Conservation (phyloP, 768 basidiomycete species). For the Mycena vitilis region DNA sequence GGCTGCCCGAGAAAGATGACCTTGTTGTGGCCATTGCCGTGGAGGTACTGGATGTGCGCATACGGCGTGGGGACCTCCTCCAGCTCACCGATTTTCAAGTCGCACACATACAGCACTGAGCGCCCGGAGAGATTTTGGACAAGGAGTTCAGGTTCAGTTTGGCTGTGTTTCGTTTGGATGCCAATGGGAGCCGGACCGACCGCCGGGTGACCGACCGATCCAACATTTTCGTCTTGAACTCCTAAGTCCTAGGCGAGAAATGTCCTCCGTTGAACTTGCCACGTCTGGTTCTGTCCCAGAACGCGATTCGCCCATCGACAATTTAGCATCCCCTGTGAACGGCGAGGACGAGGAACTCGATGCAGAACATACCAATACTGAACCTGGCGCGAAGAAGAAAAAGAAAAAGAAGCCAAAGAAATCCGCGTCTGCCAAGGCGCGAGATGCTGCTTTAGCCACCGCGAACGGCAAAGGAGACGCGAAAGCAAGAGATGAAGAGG, state of each 20-base stretch:
- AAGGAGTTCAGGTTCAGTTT: neutral
- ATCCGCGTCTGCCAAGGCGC: conserved; percentile 56
- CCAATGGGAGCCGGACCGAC: neutral
- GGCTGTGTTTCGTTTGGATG: neutral
- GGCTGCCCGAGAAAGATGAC: conserved; percentile 16
- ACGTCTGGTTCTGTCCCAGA: neutral
- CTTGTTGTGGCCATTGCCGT: neutral
- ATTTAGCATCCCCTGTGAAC: neutral
- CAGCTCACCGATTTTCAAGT: neutral
- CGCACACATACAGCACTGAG: conserved; percentile 15
- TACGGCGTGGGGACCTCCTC: neutral
- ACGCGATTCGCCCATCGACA: neutral
- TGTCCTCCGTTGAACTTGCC: conserved; percentile 10
- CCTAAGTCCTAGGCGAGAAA: conserved; percentile 1
- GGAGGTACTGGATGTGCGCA: conserved; percentile 12
- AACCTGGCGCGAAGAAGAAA: conserved; percentile 64
- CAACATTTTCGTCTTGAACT: conserved; percentile 3
- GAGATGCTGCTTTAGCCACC: conserved; percentile 44
- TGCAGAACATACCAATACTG: conserved; percentile 15
- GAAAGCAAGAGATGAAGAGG: conserved; percentile 48
- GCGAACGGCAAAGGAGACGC: conserved; percentile 42
- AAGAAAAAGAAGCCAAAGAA: conserved; percentile 76
- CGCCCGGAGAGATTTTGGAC: too few relatives aligned
- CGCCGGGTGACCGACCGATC: too few relatives aligned
- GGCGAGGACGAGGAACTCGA: conserved; percentile 11